A percentile compares a stretch with the other conserved stretches of the same genome.
Evolutionary conservation across 2,329 filamentous ascomycete genomes (phyloP).

Genomic region (Colletotrichum kahawae): DNA sequence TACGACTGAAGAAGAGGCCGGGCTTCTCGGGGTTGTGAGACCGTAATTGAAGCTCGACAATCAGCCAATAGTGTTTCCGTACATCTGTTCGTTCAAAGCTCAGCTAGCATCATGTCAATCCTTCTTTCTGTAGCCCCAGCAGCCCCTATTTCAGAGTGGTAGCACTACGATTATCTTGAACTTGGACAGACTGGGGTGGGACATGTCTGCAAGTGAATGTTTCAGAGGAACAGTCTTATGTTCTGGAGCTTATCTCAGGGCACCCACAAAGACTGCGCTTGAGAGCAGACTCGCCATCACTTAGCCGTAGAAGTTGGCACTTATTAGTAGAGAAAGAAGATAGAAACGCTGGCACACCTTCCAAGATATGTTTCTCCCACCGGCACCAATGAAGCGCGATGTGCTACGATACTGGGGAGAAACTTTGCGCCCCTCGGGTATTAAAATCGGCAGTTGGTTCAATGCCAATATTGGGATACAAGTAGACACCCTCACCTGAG

Average conservation of each 20-base stretch:
- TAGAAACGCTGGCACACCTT: rapidly evolving
- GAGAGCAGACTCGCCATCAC: rapidly evolving
- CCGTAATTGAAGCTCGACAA: neutral
- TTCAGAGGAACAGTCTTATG: neutral
- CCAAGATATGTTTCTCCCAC: neutral
- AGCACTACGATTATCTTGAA: rapidly evolving
- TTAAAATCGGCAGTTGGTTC: neutral
- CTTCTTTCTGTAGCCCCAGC: rapidly evolving
- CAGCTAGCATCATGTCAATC: rapidly evolving
- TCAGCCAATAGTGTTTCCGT: neutral
- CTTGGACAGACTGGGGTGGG: rapidly evolving
- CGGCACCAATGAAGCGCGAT: neutral
- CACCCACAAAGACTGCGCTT: neutral
- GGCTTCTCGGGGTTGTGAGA: neutral
- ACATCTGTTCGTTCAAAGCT: neutral
- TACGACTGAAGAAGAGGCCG: rapidly evolving
- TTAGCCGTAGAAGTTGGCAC: neutral
- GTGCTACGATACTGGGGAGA: neutral
- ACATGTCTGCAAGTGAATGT: neutral
- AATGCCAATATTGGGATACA: neutral
- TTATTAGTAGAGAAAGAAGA: neutral
- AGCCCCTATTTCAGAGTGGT: neutral
- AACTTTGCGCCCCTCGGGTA: neutral
- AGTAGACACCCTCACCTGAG: neutral
- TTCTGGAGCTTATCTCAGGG: neutral